Evolutionary conservation across 1,284 basidiomycete genomes (phyloP), one percentile per base, ranked within the genome.

Genomic region (Cystodermella granulosa): DNA sequence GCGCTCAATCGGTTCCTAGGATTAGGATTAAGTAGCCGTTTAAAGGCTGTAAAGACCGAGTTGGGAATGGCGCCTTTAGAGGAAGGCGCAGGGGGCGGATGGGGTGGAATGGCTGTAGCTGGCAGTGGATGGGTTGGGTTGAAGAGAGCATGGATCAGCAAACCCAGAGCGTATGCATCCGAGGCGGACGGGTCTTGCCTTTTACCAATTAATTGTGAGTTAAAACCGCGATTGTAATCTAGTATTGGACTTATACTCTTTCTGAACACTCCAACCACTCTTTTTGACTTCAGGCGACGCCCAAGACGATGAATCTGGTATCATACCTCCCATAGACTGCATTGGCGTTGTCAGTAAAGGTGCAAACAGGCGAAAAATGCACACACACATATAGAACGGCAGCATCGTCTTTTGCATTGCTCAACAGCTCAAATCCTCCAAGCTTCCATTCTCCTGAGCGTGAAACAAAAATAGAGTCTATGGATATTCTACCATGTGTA

Each of bases 401-500:
- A 39, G 73, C 63, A n/a, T 85, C 80, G 46, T 94, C 91, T 57
- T 80, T 85, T 3, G 84, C 74, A 57, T 76, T 87, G 56, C 87
- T 94, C 56, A 98, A 68, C 1, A 94, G 68, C 57, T 99, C 96
- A 58, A 98, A 94, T 1, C 95, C 95, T 24, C 88, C 94, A 7
- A 98, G 71, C 60, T 88, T 88, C 95, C 94, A 98, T 70, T 99
- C 96, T 17, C 95, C 91, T 1, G 92, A 90, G 0, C 83, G 81
- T 5, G 90, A 87, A 48, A 98, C 80, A 61, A 96, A 98, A 51
- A 98, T 79, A 2, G 88, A 84, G 47, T 84, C 80, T 4, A 81
- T 70, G 46, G 85, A 75, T 47, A 98, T 68, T 51, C 87, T 90
- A 34, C 94, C 95, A 61, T 98, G 96, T 1, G 91, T 90, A 1